Evolutionary conservation across 2,329 filamentous ascomycete genomes (phyloP).

Genomic region (Venturia effusa): DNA sequence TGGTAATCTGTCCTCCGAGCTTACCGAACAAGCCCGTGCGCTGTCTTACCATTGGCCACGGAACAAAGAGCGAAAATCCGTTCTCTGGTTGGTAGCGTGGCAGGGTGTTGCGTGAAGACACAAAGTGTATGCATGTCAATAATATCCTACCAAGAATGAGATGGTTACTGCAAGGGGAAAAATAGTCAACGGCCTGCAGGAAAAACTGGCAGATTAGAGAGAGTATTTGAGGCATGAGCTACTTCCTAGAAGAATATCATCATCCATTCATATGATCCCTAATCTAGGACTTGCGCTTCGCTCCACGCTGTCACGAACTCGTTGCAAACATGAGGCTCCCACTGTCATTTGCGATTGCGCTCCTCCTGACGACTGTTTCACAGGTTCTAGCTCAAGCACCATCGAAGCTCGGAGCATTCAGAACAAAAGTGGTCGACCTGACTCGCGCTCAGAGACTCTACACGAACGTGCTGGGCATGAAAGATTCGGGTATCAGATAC

Average conservation of each 20-base stretch:
- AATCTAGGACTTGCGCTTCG: not conserved
- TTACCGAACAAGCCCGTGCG: not conserved
- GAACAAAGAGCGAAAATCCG: not conserved
- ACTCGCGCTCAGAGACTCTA: conserved; percentile 6
- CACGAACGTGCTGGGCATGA: conserved; percentile 4
- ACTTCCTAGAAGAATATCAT: not conserved
- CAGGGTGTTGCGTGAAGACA: not conserved
- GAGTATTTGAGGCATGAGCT: too few relatives aligned
- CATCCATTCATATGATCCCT: not conserved
- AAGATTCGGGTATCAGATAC: not conserved
- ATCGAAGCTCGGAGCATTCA: conserved; percentile 9
- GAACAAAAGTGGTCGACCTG: conserved; percentile 6
- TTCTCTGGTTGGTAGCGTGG: not conserved
- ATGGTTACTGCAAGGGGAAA: not conserved
- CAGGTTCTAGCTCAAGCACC: not conserved
- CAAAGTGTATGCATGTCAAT: too few relatives aligned
- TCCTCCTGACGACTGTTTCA: not conserved
- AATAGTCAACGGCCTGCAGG: not conserved
- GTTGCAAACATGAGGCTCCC: not conserved
- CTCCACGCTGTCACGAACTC: not conserved
- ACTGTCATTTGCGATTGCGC: not conserved
- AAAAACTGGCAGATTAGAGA: too few relatives aligned
- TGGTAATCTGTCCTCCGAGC: not conserved
- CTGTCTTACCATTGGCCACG: not conserved
- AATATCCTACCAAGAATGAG: not conserved